Percentiles rank a stretch among this genome's conserved stretches.
These are phyloP conservation scores for Artemisia argyi DNA, from an alignment of 129 eudicot species.

Conservation along the genomic window DNA sequence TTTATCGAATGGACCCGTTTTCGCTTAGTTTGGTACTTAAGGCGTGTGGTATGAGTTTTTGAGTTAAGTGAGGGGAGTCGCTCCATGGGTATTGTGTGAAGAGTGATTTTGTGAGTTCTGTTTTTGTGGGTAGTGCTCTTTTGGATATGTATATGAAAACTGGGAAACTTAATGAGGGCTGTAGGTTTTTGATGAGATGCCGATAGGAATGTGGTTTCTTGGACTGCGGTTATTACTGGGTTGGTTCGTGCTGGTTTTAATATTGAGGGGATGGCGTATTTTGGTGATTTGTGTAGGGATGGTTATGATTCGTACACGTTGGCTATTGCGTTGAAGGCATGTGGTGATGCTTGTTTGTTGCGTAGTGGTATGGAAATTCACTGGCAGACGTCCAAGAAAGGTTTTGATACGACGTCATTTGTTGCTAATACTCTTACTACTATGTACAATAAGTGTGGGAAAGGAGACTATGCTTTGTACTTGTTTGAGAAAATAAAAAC, in stretches of 20 bases:
- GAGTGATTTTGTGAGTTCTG: too few species aligned
- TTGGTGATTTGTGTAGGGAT: conserved; percentile 47
- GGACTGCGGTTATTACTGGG: conserved; percentile 93
- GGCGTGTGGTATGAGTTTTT: too few species aligned
- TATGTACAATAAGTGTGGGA: conserved; percentile 86
- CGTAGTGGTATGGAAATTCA: conserved; percentile 81
- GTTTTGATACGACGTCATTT: conserved; percentile 54
- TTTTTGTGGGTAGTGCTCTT: conserved; percentile 85
- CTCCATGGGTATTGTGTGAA: too few species aligned
- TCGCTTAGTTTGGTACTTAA: too few species aligned
- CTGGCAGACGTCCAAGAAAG: conserved; percentile 60
- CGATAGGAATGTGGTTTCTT: conserved; percentile 79
- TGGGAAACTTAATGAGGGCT: conserved; percentile 54
- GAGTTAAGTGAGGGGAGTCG: too few species aligned
- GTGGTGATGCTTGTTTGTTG: conserved; percentile 50
- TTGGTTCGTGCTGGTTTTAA: conserved; percentile 59
- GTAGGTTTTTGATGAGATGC: conserved; percentile 85
- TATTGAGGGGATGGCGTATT: conserved; percentile 62
- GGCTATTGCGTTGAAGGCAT: too few species aligned
- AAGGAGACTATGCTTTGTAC: conserved; percentile 55
- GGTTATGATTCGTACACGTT: conserved; percentile 69
- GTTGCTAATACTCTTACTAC: conserved; percentile 81
- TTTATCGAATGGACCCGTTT: too few species aligned
- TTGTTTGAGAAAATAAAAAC: conserved; percentile 62
- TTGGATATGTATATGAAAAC: conserved; percentile 81